Conservation (phyloP, 805 yeast species). For the Candida berthetii region DNA sequence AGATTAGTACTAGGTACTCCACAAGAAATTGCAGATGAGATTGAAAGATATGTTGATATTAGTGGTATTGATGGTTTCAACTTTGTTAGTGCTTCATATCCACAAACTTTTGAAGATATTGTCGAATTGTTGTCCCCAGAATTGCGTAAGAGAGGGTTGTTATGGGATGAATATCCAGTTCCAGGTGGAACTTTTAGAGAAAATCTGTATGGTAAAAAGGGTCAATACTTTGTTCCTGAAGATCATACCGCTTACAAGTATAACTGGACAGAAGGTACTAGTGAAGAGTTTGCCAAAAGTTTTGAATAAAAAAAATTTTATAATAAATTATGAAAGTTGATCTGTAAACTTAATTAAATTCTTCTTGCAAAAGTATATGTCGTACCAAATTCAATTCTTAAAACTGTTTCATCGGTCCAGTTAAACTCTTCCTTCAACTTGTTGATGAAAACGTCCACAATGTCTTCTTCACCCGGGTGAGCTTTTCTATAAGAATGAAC, state of each 20-base stretch:
- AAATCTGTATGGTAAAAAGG: conserved; percentile 1
- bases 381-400: conserved; percentile 48
- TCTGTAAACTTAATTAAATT: conserved; percentile 5
- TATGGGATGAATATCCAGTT: conserved; percentile 28
- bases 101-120: conserved; percentile 32
- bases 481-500: conserved; percentile 50
- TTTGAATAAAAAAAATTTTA: no score
- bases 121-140: conserved; percentile 29
- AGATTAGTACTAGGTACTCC: conserved; percentile 26
- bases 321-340: no score
- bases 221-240: background rate
- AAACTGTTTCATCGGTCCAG: conserved; percentile 36
- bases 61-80: conserved; percentile 37
- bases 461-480: conserved; percentile 35
- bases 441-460: conserved; percentile 40
- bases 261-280: conserved; percentile 1
- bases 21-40: conserved; percentile 29
- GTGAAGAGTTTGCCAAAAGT: background rate
- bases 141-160: conserved; percentile 25
- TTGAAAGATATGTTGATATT: conserved; percentile 34
- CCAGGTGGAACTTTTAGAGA: conserved; percentile 2
- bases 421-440: conserved; percentile 36
- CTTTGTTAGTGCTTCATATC: conserved; percentile 29
- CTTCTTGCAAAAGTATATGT: conserved; percentile 43
- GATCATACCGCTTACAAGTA: conserved; percentile 1